Percentiles rank a stretch among this genome's conserved stretches.
phyloP scores from a whole-genome alignment of 2,329 filamentous ascomycete species.

The Xylaria sp. region DNA sequence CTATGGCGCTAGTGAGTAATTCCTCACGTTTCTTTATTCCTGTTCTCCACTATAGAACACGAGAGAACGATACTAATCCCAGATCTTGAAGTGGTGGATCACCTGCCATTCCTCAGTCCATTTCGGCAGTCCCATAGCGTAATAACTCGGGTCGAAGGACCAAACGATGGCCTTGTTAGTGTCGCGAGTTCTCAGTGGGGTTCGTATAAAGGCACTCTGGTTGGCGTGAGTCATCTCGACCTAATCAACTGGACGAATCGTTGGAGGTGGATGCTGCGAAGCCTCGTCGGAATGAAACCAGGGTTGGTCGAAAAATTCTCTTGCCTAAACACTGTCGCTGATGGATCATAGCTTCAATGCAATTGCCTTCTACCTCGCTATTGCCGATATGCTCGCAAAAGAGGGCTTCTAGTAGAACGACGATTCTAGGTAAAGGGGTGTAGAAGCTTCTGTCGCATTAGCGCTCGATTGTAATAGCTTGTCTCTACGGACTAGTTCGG shows the following conservation, averaged over 20 bases:
- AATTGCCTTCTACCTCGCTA: constrained; percentile 72
- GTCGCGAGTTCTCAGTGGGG: constrained; percentile 71
- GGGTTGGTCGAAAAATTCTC: constrained; percentile 54
- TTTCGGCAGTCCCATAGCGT: constrained; percentile 65
- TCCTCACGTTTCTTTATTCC: background rate
- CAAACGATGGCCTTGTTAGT: constrained; percentile 75
- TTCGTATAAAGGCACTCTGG: constrained; percentile 70
- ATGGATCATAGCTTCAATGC: constrained; percentile 66
- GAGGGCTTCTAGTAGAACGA: constrained; percentile 59
- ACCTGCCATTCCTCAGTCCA: constrained; percentile 71
- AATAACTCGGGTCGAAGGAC: constrained; percentile 62
- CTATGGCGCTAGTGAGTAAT: constrained; percentile 62
- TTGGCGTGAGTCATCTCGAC: constrained; percentile 71
- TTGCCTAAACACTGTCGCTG: constrained; percentile 15
- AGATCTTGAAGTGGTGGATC: constrained; percentile 49
- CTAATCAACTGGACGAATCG: constrained; percentile 75
- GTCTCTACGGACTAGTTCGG: background rate
- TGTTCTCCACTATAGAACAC: background rate
- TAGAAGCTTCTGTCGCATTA: constrained; percentile 1
- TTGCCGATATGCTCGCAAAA: constrained; percentile 76
- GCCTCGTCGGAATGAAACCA: constrained; percentile 62
- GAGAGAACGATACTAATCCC: constrained; percentile 1
- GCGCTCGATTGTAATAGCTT: background rate
- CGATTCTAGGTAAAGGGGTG: background rate
- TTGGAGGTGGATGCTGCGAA: constrained; percentile 65